phyloP scores from a whole-genome alignment of 2,329 filamentous ascomycete species.

The Cordyceps farinosa region DNA sequence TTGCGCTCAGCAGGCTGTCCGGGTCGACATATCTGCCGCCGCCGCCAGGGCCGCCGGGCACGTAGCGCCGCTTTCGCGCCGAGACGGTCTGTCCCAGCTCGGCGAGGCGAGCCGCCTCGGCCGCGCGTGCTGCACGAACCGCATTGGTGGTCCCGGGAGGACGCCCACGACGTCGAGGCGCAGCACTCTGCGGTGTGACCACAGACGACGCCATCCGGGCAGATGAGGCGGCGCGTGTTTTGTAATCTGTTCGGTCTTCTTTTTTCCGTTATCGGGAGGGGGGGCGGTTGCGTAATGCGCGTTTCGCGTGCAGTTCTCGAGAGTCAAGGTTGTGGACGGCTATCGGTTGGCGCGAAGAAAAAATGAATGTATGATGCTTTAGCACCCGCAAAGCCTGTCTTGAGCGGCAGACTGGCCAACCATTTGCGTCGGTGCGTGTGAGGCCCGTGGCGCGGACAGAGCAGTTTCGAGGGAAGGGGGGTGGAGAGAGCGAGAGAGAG shows the following conservation, averaged over 20 bases:
- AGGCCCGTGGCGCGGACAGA: neutral
- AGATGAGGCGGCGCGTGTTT: neutral
- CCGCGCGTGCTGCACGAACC: conserved; percentile 38
- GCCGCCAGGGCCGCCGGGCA: conserved; percentile 81
- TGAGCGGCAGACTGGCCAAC: neutral
- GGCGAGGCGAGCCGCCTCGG: conserved; percentile 33
- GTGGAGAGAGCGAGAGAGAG: neutral
- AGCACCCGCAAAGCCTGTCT: conserved; percentile 1
- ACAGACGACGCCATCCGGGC: conserved; percentile 30
- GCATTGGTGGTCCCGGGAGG: conserved; percentile 43
- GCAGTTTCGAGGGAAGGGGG: conserved; percentile 8
- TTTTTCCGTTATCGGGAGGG: neutral
- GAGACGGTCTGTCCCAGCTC: conserved; percentile 54
- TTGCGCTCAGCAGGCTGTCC: conserved; percentile 47
- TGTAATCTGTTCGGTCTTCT: neutral
- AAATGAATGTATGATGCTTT: neutral
- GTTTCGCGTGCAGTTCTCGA: conserved; percentile 7
- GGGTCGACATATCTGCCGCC: conserved; percentile 80
- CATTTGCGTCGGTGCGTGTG: conserved; percentile 8
- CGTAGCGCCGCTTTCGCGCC: conserved; percentile 70
- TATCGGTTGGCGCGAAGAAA: neutral
- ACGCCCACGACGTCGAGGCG: conserved; percentile 45
- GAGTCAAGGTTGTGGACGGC: neutral
- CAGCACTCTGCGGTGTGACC: conserved; percentile 36
- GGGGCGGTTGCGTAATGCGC: neutral